Evolutionary conservation across 495 filamentous ascomycete species (phyloP).

Genomic region (Tricharina praecox): DNA sequence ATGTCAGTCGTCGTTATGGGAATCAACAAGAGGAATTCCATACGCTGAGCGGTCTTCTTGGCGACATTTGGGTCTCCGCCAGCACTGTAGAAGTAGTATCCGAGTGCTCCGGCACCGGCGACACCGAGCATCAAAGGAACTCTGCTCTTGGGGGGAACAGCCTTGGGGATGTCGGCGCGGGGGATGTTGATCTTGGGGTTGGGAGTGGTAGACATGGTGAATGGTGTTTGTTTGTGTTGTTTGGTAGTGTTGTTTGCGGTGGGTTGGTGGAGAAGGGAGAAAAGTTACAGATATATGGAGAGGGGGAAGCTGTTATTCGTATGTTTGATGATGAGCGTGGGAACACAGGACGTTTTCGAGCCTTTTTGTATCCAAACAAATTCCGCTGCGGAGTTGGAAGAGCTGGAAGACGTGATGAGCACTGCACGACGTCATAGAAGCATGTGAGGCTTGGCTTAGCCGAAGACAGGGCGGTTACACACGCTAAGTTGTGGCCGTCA

Average conservation of each 20-base stretch:
- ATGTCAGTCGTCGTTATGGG: conserved; percentile 4
- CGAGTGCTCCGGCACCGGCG: conserved; percentile 42
- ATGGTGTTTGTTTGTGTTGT: conserved; percentile 19
- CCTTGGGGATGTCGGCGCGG: conserved; percentile 8
- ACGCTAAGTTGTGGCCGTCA: too few relatives aligned
- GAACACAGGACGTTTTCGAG: too few relatives aligned
- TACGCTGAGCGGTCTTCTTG: conserved; percentile 68
- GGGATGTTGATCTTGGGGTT: too few relatives aligned
- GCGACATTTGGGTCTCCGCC: conserved; percentile 70
- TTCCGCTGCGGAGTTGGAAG: too few relatives aligned
- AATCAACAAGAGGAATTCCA: conserved; percentile 12
- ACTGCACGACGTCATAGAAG: neutral
- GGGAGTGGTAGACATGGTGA: too few relatives aligned
- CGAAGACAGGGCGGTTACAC: too few relatives aligned
- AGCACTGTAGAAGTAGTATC: conserved; percentile 83
- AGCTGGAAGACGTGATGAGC: neutral
- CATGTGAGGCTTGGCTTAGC: too few relatives aligned
- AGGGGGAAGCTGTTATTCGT: conserved; percentile 16
- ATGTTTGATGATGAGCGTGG: conserved; percentile 3
- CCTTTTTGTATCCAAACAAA: too few relatives aligned
- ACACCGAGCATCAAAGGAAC: conserved; percentile 34
- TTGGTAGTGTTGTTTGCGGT: conserved; percentile 7
- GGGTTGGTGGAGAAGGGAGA: conserved; percentile 7
- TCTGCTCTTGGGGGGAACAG: conserved; percentile 34
- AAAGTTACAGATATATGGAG: too few relatives aligned